A percentile compares a stretch with the other conserved stretches of the same genome.
These are phyloP conservation scores for Wallemia mellicola DNA, from an alignment of 1,284 basidiomycete species.

Conservation along the genomic window DNA sequence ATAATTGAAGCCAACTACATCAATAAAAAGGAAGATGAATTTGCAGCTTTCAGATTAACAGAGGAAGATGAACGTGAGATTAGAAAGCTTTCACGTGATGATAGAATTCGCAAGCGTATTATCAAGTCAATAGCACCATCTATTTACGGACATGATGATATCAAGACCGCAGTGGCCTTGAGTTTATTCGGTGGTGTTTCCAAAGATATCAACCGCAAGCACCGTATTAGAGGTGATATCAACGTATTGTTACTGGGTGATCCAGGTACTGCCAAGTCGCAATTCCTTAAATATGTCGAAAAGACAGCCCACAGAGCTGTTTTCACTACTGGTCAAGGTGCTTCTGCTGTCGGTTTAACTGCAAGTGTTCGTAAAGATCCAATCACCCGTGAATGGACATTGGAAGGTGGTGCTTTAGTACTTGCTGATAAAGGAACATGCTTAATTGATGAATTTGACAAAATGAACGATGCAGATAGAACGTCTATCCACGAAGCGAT, in stretches of 20 bases:
- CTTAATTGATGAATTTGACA: slow-evolving; percentile 97
- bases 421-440: slow-evolving; percentile 97
- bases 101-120: slow-evolving; percentile 82
- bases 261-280: slow-evolving; percentile 94
- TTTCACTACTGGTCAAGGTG: slow-evolving; percentile 96
- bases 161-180: slow-evolving; percentile 88
- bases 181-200: slow-evolving; percentile 77
- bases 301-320: slow-evolving; percentile 93
- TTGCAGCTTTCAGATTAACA: slow-evolving; percentile 79
- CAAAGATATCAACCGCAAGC: slow-evolving; percentile 90
- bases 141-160: slow-evolving; percentile 95
- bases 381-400: slow-evolving; percentile 87
- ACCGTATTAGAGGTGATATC: slow-evolving; percentile 86
- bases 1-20: slow-evolving; percentile 92
- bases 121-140: slow-evolving; percentile 95
- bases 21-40: slow-evolving; percentile 80
- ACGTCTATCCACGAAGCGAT: slow-evolving; percentile 99
- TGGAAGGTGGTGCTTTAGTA: slow-evolving; percentile 90
- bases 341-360: slow-evolving; percentile 88
- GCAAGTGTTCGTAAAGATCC: slow-evolving; percentile 95
- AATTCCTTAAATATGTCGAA: slow-evolving; percentile 96
- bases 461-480: slow-evolving; percentile 76
- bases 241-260: slow-evolving; percentile 87
- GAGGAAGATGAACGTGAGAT: slow-evolving; percentile 91
- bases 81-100: slow-evolving; percentile 53